Evolutionary conservation across 2,329 filamentous ascomycete genomes (phyloP).

Genomic region (Stylonectria norvegica): DNA sequence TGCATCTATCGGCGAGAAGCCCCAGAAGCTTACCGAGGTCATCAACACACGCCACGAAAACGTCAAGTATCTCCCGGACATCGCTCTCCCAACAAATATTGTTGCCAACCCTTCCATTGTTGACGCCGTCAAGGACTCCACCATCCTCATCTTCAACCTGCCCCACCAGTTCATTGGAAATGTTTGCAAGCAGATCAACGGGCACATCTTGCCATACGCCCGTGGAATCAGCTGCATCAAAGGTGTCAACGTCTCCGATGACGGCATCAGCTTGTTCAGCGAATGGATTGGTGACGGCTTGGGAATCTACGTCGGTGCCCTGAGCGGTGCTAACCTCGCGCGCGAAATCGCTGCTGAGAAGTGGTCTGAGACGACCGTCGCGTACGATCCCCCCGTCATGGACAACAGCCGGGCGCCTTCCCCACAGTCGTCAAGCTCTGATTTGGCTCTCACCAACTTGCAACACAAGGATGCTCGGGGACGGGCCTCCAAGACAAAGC

Average conservation of each 20-base stretch:
- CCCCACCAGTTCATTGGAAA: slow-evolving; percentile 93
- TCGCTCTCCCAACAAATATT: slow-evolving; percentile 78
- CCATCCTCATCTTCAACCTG: slow-evolving; percentile 92
- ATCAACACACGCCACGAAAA: slow-evolving; percentile 96
- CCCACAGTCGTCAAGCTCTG: slow-evolving; percentile 46
- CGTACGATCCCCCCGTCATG: slow-evolving; percentile 87
- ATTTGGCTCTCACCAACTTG: slow-evolving; percentile 50
- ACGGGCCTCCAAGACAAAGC: slow-evolving; percentile 61
- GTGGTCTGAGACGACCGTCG: slow-evolving; percentile 95
- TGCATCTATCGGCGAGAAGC: slow-evolving; percentile 55
- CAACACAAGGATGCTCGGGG: slow-evolving; percentile 69
- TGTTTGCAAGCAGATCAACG: slow-evolving; percentile 78
- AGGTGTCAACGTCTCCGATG: slow-evolving; percentile 87
- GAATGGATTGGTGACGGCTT: slow-evolving; percentile 90
- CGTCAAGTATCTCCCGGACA: slow-evolving; percentile 92
- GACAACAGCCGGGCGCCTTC: slow-evolving; percentile 71
- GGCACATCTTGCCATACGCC: slow-evolving; percentile 86
- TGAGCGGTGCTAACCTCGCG: slow-evolving; percentile 95
- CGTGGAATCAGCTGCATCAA: slow-evolving; percentile 97
- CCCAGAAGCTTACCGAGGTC: slow-evolving; percentile 82
- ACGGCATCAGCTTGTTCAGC: slow-evolving; percentile 84
- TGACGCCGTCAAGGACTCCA: slow-evolving; percentile 77
- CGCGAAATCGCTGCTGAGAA: slow-evolving; percentile 93
- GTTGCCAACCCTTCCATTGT: slow-evolving; percentile 77
- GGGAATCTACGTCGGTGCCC: slow-evolving; percentile 92